A percentile compares a stretch with the other conserved stretches of the same genome.
These are phyloP conservation scores for Pisolithus tinctorius DNA, from an alignment of 768 basidiomycete species.

Conservation along the genomic window DNA sequence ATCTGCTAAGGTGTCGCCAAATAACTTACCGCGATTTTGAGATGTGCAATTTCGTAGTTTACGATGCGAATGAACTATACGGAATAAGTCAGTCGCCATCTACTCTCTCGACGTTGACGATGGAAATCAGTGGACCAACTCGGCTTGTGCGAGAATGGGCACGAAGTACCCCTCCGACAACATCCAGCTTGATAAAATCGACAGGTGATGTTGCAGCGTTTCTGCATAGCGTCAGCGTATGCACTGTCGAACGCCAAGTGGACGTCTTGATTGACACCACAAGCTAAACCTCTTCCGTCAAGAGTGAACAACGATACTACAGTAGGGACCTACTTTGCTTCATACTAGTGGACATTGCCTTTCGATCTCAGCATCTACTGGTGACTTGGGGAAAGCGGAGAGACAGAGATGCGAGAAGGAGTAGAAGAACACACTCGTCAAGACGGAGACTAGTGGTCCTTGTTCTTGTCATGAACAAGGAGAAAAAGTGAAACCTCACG, in stretches of 20 bases:
- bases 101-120: neutral
- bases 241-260: neutral
- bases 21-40: slow-evolving; percentile 14
- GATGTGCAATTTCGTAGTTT: neutral
- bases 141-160: slow-evolving; percentile 19
- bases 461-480: too few species aligned
- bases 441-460: too few species aligned
- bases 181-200: slow-evolving; percentile 20
- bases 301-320: neutral
- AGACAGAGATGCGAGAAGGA: too few species aligned
- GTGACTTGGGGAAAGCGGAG: too few species aligned
- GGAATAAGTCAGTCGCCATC: neutral
- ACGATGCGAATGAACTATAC: neutral
- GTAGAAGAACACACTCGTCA: too few species aligned
- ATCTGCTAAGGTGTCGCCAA: neutral
- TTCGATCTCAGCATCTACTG: slow-evolving; percentile 9
- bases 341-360: neutral
- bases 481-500: too few species aligned
- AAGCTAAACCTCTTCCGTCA: neutral
- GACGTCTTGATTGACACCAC: slow-evolving; percentile 1
- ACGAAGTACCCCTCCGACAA: slow-evolving; percentile 22
- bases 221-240: neutral
- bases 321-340: slow-evolving; percentile 11
- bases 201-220: slow-evolving; percentile 9
- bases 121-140: slow-evolving; percentile 11